Evolutionary conservation across 225 moss, liverwort and hornwort genomes (phyloP).

Genomic region (Marchantia polymorpha): DNA sequence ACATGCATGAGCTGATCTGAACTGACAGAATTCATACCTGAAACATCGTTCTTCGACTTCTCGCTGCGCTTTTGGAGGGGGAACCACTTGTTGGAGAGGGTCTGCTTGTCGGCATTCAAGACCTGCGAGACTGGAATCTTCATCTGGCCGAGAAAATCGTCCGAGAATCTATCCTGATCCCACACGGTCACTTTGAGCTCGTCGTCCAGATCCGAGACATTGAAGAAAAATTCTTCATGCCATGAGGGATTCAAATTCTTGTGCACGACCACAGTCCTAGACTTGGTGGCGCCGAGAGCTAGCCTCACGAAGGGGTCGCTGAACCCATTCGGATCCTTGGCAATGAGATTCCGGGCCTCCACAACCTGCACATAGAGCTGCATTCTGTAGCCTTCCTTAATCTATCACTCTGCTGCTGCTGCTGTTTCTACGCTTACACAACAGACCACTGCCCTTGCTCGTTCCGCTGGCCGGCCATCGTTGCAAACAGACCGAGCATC

Average conservation of each 20-base stretch:
- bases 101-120: conserved; percentile 60
- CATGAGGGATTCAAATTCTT: conserved; percentile 78
- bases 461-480: neutral
- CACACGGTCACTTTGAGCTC: conserved; percentile 75
- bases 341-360: conserved; percentile 60
- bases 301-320: conserved; percentile 88
- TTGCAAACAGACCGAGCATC: neutral
- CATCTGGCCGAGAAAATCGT: conserved; percentile 76
- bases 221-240: conserved; percentile 93
- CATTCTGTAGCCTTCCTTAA: conserved; percentile 45
- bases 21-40: conserved; percentile 35
- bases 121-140: conserved; percentile 56
- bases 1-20: neutral
- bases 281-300: conserved; percentile 66
- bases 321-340: conserved; percentile 71
- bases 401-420: no score
- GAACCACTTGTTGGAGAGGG: conserved; percentile 55
- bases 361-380: conserved; percentile 79
- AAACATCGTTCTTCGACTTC: conserved; percentile 63
- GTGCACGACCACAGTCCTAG: conserved; percentile 60
- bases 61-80: conserved; percentile 58
- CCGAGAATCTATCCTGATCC: conserved; percentile 73
- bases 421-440: neutral
- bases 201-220: conserved; percentile 61
- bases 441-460: neutral